Evolutionary conservation across 1,284 basidiomycete species (phyloP).

Genomic region (Cutaneotrichosporon dermatis): DNA sequence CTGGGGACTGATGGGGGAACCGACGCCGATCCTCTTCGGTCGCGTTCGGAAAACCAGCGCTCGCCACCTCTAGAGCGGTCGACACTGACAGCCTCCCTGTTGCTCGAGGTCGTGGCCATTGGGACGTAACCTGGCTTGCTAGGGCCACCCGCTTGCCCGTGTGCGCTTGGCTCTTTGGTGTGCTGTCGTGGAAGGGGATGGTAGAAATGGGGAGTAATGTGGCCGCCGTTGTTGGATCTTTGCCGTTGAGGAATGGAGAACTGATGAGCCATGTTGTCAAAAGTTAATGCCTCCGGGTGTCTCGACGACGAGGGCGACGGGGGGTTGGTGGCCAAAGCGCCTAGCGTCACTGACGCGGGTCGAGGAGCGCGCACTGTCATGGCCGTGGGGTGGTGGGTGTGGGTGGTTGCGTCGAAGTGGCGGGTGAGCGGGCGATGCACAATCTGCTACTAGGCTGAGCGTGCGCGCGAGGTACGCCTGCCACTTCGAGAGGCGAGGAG

Average conservation of each 20-base stretch:
- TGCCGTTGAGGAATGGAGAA: conserved; percentile 1
- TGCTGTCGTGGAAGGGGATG: not conserved
- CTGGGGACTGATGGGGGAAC: conserved; percentile 10
- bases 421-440: too few species aligned
- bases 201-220: not conserved
- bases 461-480: not conserved
- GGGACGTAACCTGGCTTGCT: not conserved
- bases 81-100: not conserved
- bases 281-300: not conserved
- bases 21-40: conserved; percentile 1
- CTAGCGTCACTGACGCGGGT: not conserved
- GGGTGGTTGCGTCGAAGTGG: too few species aligned
- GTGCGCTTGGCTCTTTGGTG: not conserved
- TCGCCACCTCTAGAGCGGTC: not conserved
- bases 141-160: not conserved
- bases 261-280: conserved; percentile 1
- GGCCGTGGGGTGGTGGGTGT: too few species aligned
- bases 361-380: not conserved
- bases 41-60: not conserved
- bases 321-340: not conserved
- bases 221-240: not conserved
- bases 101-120: not conserved
- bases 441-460: not conserved
- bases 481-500: too few species aligned
- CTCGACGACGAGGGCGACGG: not conserved